Base-by-base conservation (phyloP, 2,329 filamentous ascomycete genomes). In the Arachnomyces sp. region DNA sequence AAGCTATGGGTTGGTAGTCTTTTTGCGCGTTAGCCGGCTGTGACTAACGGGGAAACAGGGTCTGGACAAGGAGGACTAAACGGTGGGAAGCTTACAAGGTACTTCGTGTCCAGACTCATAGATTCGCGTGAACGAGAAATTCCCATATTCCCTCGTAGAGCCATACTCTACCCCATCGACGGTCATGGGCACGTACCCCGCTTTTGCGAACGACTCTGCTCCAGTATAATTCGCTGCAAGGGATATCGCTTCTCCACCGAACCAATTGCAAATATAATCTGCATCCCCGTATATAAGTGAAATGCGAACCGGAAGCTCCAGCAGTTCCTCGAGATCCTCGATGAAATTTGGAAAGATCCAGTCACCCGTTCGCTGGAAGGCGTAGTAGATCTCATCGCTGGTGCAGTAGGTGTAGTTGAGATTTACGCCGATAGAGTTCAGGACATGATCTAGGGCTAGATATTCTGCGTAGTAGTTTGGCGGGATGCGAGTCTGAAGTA, bases 221-320 rank as follows among this genome's bases (percentile, higher is more conserved):
- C 13, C 70, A 1, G 58, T 52, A 46, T 66, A 66, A 31, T 70
- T 60, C 0, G 87, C 65, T 4, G 72, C 71, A 3, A 86, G 67
- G 2, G 81, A 84, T 31, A 85, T 70, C 2, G 81, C 79, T 60
- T 92, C 74, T 28, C 84, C 85, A n/a, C 86, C 85, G 48, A 81
- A 60, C 63, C 61, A 76, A 50, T 77, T 77, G 58, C 72, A 74
- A 44, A 68, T 67, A 58, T 67, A 73, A 55, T 68, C 74, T 25
- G 72, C 71, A 48, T 81, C 77, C 9, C 77, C 77, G 56, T 90
- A 85, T 40, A 88, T 73, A 43, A 92, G 64, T 4, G 81, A 81
- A 12, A 92, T 74, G 8, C 77, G 79, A 13, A 87, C 73, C 11
- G 79, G 80, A 2, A 66, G 65, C 2, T 66, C 68, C 39, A 84